Base-by-base conservation (phyloP, 2,329 filamentous ascomycete species). In the Tolypocladium ovalisporum region DNA sequence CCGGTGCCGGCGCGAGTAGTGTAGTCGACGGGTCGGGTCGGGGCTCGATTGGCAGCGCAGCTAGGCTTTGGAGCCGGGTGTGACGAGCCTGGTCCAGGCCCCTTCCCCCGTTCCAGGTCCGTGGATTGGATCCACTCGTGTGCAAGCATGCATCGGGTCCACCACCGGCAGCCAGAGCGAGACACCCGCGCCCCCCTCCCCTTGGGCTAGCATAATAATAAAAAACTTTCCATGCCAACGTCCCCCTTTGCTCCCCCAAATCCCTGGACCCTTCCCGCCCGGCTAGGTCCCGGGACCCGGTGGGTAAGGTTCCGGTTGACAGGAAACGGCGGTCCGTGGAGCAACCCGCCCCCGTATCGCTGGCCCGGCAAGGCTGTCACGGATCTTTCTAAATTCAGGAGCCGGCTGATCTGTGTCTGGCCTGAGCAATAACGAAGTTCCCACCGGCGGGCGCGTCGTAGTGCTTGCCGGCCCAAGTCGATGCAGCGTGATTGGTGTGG, bases 61-160 rank as follows among this genome's bases (percentile, higher is more conserved):
- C n/a, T 49, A 49, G 54, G 53, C 53, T 32, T 39, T 32, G 24
- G 24, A 44, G 36, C 53, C 24, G 40, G 40, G 40, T 47, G 54
- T 49, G 32, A 55, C 40, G 40, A 49, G 39, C 54, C 8, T 42
- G 54, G 29, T 34, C 32, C 35, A 49, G 22, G 34, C 32, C 42
- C 42, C 22, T 22, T 51, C 36, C 54, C 54, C 54, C 37, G 54
- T 55, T 32, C 54, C 54, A 22, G 54, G 54, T 51, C 54, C 54
- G 34, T 47, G 54, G 54, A 55, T 51, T 32, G 9, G 54, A 19
- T 39, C 54, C 54, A 55, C 40, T 22, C 17, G 36, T 35, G 34
- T 32, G 34, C 34, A 39, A 36, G 7, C 37, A n/a, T 35, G 39
- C 27, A n/a, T 39, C 39, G 53, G 40, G 39, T 5, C 15, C 36